Evolutionary conservation across 2,329 filamentous ascomycete genomes (phyloP).

Genomic region (Dothidotthia symphoricarpi): DNA sequence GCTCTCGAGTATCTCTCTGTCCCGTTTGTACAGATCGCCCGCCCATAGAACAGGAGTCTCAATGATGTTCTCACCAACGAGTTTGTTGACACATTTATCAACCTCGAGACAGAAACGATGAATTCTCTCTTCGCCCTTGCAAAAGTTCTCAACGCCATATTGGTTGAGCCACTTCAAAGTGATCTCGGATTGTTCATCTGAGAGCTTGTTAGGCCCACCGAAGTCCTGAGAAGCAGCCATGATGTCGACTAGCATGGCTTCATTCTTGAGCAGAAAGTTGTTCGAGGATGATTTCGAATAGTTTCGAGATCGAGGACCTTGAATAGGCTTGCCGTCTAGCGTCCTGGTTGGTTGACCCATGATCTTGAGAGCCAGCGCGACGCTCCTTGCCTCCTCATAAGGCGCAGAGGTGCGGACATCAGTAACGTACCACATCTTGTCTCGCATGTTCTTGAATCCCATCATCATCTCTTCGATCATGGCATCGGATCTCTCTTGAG

Average conservation of each 20-base stretch:
- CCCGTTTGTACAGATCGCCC: conserved; percentile 80
- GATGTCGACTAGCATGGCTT: conserved; percentile 82
- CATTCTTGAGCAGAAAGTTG: conserved; percentile 72
- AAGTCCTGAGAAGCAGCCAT: conserved; percentile 79
- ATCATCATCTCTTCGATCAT: conserved; percentile 73
- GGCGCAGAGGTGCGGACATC: conserved; percentile 86
- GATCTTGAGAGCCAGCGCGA: conserved; percentile 82
- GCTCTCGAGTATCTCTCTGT: conserved; percentile 62
- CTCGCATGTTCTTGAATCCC: conserved; percentile 70
- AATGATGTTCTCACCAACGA: conserved; percentile 79
- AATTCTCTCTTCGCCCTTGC: conserved; percentile 89
- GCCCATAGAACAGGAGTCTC: conserved; percentile 90
- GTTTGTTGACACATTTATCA: conserved; percentile 77
- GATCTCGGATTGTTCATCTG: conserved; percentile 89
- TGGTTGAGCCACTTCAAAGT: conserved; percentile 79
- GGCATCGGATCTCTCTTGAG: conserved; percentile 72
- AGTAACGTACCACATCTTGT: conserved; percentile 99
- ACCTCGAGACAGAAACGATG: conserved; percentile 92
- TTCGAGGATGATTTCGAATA: conserved; percentile 49
- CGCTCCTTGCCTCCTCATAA: conserved; percentile 83
- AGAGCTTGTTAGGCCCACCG: conserved; percentile 89
- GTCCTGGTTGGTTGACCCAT: conserved; percentile 66
- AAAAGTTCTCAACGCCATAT: conserved; percentile 86
- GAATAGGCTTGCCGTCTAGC: conserved; percentile 41
- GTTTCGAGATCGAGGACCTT: conserved; percentile 43